Conservation (phyloP, 2,329 filamentous ascomycete genomes). For the Diaporthe sp. region DNA sequence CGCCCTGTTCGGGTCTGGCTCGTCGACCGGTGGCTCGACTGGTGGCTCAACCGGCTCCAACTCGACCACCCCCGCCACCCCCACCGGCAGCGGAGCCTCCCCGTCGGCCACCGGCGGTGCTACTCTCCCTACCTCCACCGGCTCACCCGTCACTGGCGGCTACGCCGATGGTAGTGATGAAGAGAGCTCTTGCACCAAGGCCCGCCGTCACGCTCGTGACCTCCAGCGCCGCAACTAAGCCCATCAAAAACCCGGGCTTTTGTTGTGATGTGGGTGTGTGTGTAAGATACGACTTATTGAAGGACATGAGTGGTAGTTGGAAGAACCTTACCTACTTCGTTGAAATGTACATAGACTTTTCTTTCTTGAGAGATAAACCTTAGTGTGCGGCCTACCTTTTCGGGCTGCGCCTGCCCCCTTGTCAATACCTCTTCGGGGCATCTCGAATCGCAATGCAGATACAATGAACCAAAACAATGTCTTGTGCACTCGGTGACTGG, state of each 20-base stretch:
- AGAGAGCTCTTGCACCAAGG: slow-evolving; percentile 26
- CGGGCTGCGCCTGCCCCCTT: slow-evolving; percentile 13
- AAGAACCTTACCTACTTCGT: slow-evolving; percentile 17
- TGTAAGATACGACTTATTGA: slow-evolving; percentile 10
- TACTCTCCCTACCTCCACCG: slow-evolving; percentile 32
- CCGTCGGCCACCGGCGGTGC: slow-evolving; percentile 40
- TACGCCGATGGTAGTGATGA: slow-evolving; percentile 14
- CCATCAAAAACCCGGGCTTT: background rate
- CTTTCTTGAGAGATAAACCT: background rate
- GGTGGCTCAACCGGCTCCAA: slow-evolving; percentile 41
- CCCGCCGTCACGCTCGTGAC: slow-evolving; percentile 38
- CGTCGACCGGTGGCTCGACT: slow-evolving; percentile 41
- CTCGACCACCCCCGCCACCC: slow-evolving; percentile 42
- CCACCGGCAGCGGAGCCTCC: slow-evolving; percentile 41
- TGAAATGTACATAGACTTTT: slow-evolving; percentile 35
- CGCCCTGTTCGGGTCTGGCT: slow-evolving; percentile 44
- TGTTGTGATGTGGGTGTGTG: background rate
- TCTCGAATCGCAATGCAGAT: slow-evolving; percentile 23
- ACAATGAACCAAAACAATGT: background rate
- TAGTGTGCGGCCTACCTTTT: slow-evolving; percentile 25
- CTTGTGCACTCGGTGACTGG: background rate
- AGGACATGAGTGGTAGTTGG: background rate
- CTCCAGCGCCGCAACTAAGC: slow-evolving; percentile 28
- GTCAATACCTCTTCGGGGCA: slow-evolving; percentile 11
- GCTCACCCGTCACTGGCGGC: slow-evolving; percentile 19